phyloP scores from a whole-genome alignment of 306 rosid species.

The Dryas drummondii region DNA sequence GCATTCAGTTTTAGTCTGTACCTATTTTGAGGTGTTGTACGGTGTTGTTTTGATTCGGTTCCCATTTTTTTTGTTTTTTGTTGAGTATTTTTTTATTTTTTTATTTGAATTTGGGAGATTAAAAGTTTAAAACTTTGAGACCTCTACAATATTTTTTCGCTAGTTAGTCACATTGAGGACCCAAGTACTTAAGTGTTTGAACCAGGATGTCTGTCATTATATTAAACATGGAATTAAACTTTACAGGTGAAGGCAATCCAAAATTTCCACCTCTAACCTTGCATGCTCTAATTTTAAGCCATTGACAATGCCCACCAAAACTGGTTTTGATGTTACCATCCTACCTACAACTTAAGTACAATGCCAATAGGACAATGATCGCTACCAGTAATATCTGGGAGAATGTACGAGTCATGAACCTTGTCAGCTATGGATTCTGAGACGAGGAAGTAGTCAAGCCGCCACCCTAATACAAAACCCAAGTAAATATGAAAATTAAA shows the following conservation, averaged over 20 bases:
- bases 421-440: conserved; percentile 75
- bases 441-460: conserved; percentile 91
- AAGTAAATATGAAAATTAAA: conserved; percentile 16
- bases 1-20: no score
- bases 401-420: conserved; percentile 84
- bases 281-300: not conserved
- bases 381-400: conserved; percentile 78
- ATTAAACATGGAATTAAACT: not conserved
- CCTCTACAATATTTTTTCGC: no score
- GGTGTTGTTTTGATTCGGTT: no score
- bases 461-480: conserved; percentile 72
- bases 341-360: conserved; percentile 46
- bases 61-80: no score
- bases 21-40: no score
- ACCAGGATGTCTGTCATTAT: not conserved
- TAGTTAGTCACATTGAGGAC: no score
- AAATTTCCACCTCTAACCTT: not conserved
- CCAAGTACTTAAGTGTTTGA: not conserved
- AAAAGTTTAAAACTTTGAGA: no score
- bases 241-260: not conserved
- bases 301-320: not conserved
- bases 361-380: conserved; percentile 97
- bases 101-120: no score
- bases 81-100: no score
- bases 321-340: not conserved